Conservation (phyloP, 805 yeast species). For the Saturnispora saitoi region DNA sequence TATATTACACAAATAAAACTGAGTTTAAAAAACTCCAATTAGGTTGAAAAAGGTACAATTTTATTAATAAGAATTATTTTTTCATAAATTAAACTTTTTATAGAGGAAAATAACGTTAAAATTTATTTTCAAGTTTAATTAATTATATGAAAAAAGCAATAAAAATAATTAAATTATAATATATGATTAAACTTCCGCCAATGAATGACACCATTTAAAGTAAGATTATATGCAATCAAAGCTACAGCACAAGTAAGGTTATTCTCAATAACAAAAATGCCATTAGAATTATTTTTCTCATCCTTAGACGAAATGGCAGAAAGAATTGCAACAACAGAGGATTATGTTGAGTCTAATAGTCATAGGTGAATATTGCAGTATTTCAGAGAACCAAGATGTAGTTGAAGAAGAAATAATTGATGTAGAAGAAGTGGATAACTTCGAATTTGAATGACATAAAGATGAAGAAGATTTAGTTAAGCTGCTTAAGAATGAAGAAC, state of each 20-base stretch:
- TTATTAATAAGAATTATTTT: no score
- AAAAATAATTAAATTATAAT: not conserved
- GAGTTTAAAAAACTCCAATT: no score
- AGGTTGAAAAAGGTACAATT: no score
- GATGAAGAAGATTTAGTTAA: slow-evolving; percentile 22
- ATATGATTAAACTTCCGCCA: no score
- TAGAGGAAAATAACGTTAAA: no score
- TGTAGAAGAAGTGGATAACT: slow-evolving; percentile 20
- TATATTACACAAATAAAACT: no score
- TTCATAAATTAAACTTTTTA: no score
- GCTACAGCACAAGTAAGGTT: slow-evolving; percentile 21
- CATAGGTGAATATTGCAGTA: slow-evolving; percentile 22
- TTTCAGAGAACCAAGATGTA: slow-evolving; percentile 17
- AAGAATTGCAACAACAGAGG: slow-evolving; percentile 11
- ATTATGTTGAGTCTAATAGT: slow-evolving; percentile 13
- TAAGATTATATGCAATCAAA: slow-evolving; percentile 13
- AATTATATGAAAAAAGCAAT: no score
- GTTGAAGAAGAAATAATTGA: slow-evolving; percentile 20
- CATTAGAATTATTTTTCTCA: slow-evolving; percentile 11
- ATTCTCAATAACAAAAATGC: slow-evolving; percentile 18
- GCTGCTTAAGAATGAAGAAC: no score
- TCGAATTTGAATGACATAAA: slow-evolving; percentile 12
- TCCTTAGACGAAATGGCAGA: slow-evolving; percentile 11
- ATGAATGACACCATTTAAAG: no score
- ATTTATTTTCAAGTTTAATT: no score